Evolutionary conservation across 2,329 filamentous ascomycete species (phyloP).

Genomic region (Pochonia chlamydosporia): DNA sequence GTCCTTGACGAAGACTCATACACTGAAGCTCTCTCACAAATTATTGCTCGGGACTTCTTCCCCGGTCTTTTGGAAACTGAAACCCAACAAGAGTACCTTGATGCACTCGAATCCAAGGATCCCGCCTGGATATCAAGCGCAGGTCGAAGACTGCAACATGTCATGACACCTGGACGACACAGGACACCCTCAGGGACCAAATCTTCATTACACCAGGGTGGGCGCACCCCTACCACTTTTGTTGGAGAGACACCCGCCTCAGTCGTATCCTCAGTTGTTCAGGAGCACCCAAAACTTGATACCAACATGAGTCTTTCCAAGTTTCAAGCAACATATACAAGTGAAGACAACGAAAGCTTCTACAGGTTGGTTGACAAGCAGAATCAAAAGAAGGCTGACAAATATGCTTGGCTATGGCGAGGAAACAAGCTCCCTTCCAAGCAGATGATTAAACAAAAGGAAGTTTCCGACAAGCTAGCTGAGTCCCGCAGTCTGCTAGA

Average conservation of each 20-base stretch:
- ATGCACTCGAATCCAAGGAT: slow-evolving; percentile 83
- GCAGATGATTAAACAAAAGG: slow-evolving; percentile 64
- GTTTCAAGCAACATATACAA: slow-evolving; percentile 92
- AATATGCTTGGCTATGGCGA: slow-evolving; percentile 83
- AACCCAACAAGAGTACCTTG: slow-evolving; percentile 85
- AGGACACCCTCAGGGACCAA: slow-evolving; percentile 16
- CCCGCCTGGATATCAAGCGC: slow-evolving; percentile 80
- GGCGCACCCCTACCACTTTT: slow-evolving; percentile 59
- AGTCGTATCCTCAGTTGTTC: slow-evolving; percentile 32
- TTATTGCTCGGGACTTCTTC: slow-evolving; percentile 96
- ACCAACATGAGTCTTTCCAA: slow-evolving; percentile 73
- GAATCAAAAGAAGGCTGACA: slow-evolving; percentile 76
- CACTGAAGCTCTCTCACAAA: slow-evolving; percentile 82
- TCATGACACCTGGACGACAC: slow-evolving; percentile 71
- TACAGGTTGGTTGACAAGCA: slow-evolving; percentile 87
- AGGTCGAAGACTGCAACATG: slow-evolving; percentile 62
- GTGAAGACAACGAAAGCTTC: slow-evolving; percentile 97
- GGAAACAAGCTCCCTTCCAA: slow-evolving; percentile 84
- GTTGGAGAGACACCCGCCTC: slow-evolving; percentile 70
- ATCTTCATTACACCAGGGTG: slow-evolving; percentile 24
- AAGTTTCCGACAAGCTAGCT: slow-evolving; percentile 49
- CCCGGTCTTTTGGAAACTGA: slow-evolving; percentile 82
- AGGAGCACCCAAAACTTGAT: slow-evolving; percentile 51
- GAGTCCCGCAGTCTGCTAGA: slow-evolving; percentile 43
- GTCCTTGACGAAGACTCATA: slow-evolving; percentile 94